A percentile compares a stretch with the other conserved stretches of the same genome.
Conservation (phyloP, 495 filamentous ascomycete genomes). For the Glarea lozoyensis region DNA sequence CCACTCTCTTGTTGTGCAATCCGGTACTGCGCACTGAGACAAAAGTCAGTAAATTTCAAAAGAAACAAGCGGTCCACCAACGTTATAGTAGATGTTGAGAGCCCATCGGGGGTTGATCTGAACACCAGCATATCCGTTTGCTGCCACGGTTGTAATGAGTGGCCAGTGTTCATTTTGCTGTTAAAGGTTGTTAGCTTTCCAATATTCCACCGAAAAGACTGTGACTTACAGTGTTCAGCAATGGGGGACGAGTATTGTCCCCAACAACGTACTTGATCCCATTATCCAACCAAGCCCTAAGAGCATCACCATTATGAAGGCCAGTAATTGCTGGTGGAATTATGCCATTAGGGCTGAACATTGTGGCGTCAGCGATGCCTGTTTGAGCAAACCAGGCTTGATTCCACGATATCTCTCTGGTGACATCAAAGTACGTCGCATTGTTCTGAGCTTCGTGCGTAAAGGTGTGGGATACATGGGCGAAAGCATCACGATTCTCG, state of each 20-base stretch:
- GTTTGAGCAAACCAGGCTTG: slow-evolving; percentile 45
- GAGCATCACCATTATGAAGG: slow-evolving; percentile 54
- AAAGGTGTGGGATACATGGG: slow-evolving; percentile 53
- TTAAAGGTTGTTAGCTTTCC: background rate
- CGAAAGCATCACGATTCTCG: slow-evolving; percentile 42
- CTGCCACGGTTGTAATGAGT: slow-evolving; percentile 37
- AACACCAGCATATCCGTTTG: slow-evolving; percentile 47
- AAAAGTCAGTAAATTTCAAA: background rate
- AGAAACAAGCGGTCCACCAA: no score
- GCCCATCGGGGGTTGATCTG: slow-evolving; percentile 54
- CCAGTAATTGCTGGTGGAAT: slow-evolving; percentile 59
- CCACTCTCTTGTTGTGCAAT: slow-evolving; percentile 51
- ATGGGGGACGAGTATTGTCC: slow-evolving; percentile 48
- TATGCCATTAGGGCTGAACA: slow-evolving; percentile 43
- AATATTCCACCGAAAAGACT: background rate
- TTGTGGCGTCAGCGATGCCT: slow-evolving; percentile 30
- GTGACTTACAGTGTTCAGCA: slow-evolving; percentile 29
- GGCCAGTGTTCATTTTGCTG: slow-evolving; percentile 44
- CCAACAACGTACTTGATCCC: slow-evolving; percentile 53
- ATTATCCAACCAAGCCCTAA: slow-evolving; percentile 49
- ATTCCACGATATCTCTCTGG: slow-evolving; percentile 52
- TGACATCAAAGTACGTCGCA: slow-evolving; percentile 48
- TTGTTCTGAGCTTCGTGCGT: slow-evolving; percentile 52
- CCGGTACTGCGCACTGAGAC: slow-evolving; percentile 37
- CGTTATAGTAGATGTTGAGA: slow-evolving; percentile 56